Evolutionary conservation across 2,329 filamentous ascomycete species (phyloP).

Genomic region (Penicillium concentricum): DNA sequence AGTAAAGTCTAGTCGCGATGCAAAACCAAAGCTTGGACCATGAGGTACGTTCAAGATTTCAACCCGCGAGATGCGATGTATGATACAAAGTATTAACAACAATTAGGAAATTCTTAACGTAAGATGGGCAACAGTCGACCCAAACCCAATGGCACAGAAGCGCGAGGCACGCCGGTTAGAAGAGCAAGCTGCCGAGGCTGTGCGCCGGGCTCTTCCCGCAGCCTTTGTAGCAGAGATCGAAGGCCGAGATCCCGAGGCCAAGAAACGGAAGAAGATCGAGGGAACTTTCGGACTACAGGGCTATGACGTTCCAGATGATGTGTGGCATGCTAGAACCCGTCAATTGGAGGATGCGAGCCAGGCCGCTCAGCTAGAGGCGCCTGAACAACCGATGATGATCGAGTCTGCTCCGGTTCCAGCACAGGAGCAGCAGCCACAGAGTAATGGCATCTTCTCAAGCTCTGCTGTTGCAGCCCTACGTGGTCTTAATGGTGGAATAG

Average conservation of each 20-base stretch:
- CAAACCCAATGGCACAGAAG: conserved; percentile 91
- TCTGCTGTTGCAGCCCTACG: conserved; percentile 79
- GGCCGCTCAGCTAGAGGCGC: conserved; percentile 57
- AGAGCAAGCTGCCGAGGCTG: conserved; percentile 93
- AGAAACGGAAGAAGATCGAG: conserved; percentile 85
- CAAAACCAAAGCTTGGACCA: conserved; percentile 90
- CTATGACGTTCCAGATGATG: conserved; percentile 89
- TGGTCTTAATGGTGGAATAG: conserved; percentile 46
- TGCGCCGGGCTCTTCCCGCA: conserved; percentile 80
- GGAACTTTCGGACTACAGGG: conserved; percentile 84
- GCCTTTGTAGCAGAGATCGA: conserved; percentile 94
- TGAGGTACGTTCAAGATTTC: conserved; percentile 31
- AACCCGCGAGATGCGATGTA: background rate
- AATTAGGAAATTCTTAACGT: conserved; percentile 82
- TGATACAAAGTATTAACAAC: background rate
- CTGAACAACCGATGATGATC: conserved; percentile 46
- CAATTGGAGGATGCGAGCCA: conserved; percentile 64
- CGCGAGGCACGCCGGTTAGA: conserved; percentile 85
- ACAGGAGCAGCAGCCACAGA: conserved; percentile 30
- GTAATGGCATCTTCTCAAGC: conserved; percentile 72
- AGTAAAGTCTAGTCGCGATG: conserved; percentile 73
- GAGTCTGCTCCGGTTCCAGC: conserved; percentile 42
- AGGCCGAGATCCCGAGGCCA: conserved; percentile 80
- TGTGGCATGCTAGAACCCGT: conserved; percentile 83
- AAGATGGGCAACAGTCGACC: conserved; percentile 93